Evolutionary conservation across 2,329 filamentous ascomycete genomes (phyloP), one percentile per base, ranked within the genome.

Genomic region (Ilyonectria robusta): DNA sequence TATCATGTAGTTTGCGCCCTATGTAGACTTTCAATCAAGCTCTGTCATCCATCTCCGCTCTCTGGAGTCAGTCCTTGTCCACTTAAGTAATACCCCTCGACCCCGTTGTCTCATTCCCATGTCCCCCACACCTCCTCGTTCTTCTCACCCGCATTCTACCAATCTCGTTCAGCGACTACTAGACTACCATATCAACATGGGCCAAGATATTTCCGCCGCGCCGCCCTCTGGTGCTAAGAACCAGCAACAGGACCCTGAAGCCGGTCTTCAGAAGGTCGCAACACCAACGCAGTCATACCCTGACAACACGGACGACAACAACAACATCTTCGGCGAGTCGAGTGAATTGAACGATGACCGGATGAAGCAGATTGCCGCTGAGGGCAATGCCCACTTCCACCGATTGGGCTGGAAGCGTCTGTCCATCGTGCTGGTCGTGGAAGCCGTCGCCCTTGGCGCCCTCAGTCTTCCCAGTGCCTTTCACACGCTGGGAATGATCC

Each of bases 351-450:
- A 46, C 31, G 65, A 63, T 29, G 65, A 67, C 42, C 59, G 60
- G 6, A n/a, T 67, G 19, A 67, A 67, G 42, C 65, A 61, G 8
- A 67, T 67, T 9, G 65, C 65, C 1, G 59, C 59, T 7, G 65
- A 67, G n/a, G 65, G 65, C 31, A 67, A 64, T 50, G 63, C 63
- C 21, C 37, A 61, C 23, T 66, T 66, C 58, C 63, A 66, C 40
- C 58, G 63, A 3, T 40, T 67, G 15, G 65, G 65, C 9, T 67
- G 65, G 65, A 67, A 67, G 29, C 65, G 65, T 15, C 55, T 67
- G 40, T 50, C 65, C n/a, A 46, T 67, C 35, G 50, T 67, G 23
- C 31, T 59, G 11, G 60, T 67, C 11, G 65, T 67, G 10, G 65
- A 67, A 33, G 65, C 65, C 33, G 62, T 67, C 15, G 65, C 65